Evolutionary conservation across 2,329 filamentous ascomycete genomes (phyloP).

Genomic region (Fusarium caatingaense): DNA sequence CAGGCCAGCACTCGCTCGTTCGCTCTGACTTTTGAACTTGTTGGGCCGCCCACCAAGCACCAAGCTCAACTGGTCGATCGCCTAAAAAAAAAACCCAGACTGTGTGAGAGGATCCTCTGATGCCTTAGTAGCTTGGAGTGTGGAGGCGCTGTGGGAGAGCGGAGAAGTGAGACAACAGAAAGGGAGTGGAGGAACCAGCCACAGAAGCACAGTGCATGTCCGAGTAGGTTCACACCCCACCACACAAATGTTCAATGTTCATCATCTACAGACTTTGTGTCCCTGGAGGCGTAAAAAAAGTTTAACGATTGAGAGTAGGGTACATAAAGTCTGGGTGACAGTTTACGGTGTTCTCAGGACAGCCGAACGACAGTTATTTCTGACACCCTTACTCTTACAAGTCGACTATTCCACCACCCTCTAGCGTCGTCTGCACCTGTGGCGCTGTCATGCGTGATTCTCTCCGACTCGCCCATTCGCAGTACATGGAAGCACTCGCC

Average conservation of each 20-base stretch:
- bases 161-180: conserved; percentile 44
- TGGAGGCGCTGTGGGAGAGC: conserved; percentile 41
- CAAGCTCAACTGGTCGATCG: conserved; percentile 46
- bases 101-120: conserved; percentile 40
- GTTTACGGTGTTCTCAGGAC: too few species aligned
- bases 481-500: conserved; percentile 36
- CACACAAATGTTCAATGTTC: conserved; percentile 9
- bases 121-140: conserved; percentile 28
- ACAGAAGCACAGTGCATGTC: conserved; percentile 30
- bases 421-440: conserved; percentile 20
- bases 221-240: not conserved
- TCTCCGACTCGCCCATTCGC: conserved; percentile 30
- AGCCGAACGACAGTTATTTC: not conserved
- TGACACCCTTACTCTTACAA: not conserved
- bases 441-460: conserved; percentile 33
- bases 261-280: not conserved
- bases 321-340: too few species aligned
- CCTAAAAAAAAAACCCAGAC: conserved; percentile 40
- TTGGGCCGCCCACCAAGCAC: conserved; percentile 47
- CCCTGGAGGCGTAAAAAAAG: not conserved
- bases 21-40: conserved; percentile 42
- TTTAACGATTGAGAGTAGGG: not conserved
- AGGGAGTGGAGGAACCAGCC: conserved; percentile 31
- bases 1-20: conserved; percentile 1
- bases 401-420: not conserved